A percentile compares a stretch with the other conserved stretches of the same genome.
Evolutionary conservation across 2,329 filamentous ascomycete species (phyloP).

Genomic region (Exophiala dermatitidis): DNA sequence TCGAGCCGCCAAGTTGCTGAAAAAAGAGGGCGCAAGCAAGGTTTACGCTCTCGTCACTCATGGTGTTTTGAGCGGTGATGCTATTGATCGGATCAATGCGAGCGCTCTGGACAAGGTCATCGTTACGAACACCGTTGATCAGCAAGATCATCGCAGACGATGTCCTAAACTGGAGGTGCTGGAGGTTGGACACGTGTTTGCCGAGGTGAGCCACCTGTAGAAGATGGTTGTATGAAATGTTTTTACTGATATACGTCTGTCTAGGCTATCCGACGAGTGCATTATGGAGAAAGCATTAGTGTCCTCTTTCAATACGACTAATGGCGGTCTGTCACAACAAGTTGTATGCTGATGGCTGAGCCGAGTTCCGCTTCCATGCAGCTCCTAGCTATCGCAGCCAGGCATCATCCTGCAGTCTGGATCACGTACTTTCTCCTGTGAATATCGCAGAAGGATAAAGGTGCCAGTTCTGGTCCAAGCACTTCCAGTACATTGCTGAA

Average conservation of each 20-base stretch:
- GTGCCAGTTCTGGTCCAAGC: too few relatives aligned
- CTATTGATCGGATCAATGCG: conserved; percentile 87
- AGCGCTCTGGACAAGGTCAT: conserved; percentile 88
- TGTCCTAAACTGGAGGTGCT: conserved; percentile 89
- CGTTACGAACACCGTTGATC: conserved; percentile 91
- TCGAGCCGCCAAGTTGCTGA: conserved; percentile 88
- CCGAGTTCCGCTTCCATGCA: background rate
- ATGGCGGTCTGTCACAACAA: background rate
- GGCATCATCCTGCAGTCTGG: too few relatives aligned
- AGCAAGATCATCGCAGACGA: conserved; percentile 66
- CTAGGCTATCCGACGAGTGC: conserved; percentile 80
- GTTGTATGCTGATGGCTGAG: background rate
- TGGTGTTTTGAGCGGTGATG: conserved; percentile 89
- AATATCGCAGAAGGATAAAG: too few relatives aligned
- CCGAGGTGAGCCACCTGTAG: conserved; percentile 54
- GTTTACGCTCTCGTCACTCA: conserved; percentile 93
- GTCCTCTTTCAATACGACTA: conserved; percentile 82
- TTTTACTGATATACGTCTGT: conserved; percentile 28
- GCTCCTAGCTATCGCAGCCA: too few relatives aligned
- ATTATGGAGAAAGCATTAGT: conserved; percentile 96
- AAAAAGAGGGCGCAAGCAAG: conserved; percentile 80
- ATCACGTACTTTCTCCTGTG: too few relatives aligned
- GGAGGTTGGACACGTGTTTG: conserved; percentile 82
- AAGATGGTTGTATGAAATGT: background rate
- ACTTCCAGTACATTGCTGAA: background rate